A percentile compares a stretch with the other conserved stretches of the same genome.
Evolutionary conservation across 352 stramenopile genomes (phyloP).

Genomic region (Globisporangium megalacanthum): DNA sequence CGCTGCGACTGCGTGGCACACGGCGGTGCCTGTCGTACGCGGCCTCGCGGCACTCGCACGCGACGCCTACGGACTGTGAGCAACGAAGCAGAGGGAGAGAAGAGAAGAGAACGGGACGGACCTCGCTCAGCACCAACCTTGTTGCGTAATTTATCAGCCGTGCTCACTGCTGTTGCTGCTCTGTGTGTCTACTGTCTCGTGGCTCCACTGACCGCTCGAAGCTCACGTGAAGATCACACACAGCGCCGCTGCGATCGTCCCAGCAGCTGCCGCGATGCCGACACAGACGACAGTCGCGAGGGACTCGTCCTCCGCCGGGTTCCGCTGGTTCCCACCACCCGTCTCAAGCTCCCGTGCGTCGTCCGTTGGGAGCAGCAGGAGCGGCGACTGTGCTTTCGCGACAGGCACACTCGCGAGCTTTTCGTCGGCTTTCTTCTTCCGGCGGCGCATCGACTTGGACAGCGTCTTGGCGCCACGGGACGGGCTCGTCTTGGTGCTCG

Average conservation of each 20-base stretch:
- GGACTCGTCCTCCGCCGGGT: conserved; percentile 22
- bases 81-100: too few species aligned
- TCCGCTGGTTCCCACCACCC: background rate
- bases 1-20: conserved; percentile 30
- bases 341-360: conserved; percentile 5
- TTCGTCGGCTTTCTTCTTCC: conserved; percentile 37
- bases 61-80: conserved; percentile 51
- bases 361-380: background rate
- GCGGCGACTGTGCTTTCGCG: conserved; percentile 8
- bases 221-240: conserved; percentile 56
- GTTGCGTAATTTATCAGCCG: background rate
- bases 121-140: too few species aligned
- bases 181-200: background rate
- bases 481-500: conserved; percentile 1
- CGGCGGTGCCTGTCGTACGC: conserved; percentile 22
- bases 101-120: background rate
- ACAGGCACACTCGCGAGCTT: conserved; percentile 3
- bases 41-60: conserved; percentile 27
- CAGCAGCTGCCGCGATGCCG: conserved; percentile 46
- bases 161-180: background rate
- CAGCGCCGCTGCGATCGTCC: conserved; percentile 50
- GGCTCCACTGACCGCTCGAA: background rate
- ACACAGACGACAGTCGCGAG: conserved; percentile 38
- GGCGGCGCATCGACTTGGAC: conserved; percentile 20
- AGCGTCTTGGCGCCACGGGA: conserved; percentile 1